Evolutionary conservation across 106 monocot genomes (phyloP), one percentile per base, ranked within the genome.

Genomic region (Alisma plantagoaquatica): DNA sequence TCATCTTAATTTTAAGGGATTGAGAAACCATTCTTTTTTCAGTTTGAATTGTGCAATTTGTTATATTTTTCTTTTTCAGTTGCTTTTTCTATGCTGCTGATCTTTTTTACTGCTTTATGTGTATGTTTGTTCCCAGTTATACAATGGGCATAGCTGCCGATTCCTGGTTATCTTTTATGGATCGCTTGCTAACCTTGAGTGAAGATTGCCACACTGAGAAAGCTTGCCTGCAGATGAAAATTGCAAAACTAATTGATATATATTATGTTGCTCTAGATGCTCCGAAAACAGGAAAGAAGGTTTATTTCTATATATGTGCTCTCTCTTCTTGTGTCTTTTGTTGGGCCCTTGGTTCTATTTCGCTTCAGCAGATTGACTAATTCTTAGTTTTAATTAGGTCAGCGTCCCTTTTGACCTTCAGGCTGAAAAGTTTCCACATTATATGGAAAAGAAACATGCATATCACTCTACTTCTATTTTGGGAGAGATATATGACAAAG

Each of bases 201-300:
- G 61, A 67, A 51, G 66, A 68, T 14, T 54, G 57, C 27, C 35
- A 18, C 1, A 25, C 46, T 3, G 78, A 87, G 48, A 78, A 72
- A 29, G 41, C 65, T 32, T 15, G 44, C 17, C 43, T 87, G 18
- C 23, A 22, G 28, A 23, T 41, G 31, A 78, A 78, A 35, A 61
- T 82, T 42, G 32, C 75, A 16, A 35, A 70, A 19, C 60, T 87
- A 49, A 46, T 78, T 63, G 63, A 87, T 51, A 78, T 75, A 29
- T 87, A 82, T 45, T 87, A 87, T 59, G 57, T 57, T 60, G 87
- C 87, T 32, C 29, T 87, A 29, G 87, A 87, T 73, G 87, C 87
- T 27, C 62, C 75, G 6, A 87, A 87, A 64, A 56, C 30, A 28
- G 87, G 81, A 27, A n/a, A 56, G 26, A 78, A 82, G 78, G 87